phyloP scores from a whole-genome alignment of 163 green algal species.

The Coccomyxa subellipsoidea region DNA sequence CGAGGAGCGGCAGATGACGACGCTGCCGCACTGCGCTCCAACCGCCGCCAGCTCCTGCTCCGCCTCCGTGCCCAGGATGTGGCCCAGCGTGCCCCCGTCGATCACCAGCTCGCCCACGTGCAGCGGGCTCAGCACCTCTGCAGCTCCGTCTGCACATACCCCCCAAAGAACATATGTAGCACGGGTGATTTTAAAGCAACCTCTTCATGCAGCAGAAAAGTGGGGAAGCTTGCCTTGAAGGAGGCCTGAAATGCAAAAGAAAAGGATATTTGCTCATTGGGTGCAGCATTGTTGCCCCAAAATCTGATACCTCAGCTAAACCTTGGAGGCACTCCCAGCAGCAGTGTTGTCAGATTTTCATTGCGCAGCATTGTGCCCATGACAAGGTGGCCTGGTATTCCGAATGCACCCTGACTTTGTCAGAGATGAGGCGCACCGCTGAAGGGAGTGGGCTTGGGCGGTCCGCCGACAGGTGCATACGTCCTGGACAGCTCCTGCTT shows the following conservation, averaged over 20 bases:
- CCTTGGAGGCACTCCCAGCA: too few relatives aligned
- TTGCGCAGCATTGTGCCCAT: too few relatives aligned
- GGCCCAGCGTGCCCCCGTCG: constrained; percentile 62
- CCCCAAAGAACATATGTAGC: not conserved
- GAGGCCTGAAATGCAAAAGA: too few relatives aligned
- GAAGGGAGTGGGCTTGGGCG: not conserved
- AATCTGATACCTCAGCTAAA: too few relatives aligned
- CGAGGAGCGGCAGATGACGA: constrained; percentile 76
- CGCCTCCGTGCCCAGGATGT: constrained; percentile 45
- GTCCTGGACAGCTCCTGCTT: not conserved
- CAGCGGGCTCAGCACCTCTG: constrained; percentile 12
- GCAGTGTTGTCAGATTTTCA: too few relatives aligned
- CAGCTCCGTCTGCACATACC: not conserved
- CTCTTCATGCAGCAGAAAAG: too few relatives aligned
- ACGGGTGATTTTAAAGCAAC: not conserved
- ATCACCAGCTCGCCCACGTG: constrained; percentile 64
- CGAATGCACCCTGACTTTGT: too few relatives aligned
- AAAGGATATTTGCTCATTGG: not conserved
- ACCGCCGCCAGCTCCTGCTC: constrained; percentile 26
- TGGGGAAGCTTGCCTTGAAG: too few relatives aligned
- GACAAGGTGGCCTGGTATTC: too few relatives aligned
- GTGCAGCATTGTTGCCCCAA: too few relatives aligned
- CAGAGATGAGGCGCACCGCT: not conserved
- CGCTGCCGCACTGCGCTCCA: constrained; percentile 49
- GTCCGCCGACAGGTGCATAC: not conserved